phyloP scores from a whole-genome alignment of 768 basidiomycete species.

The Boletus sp. region DNA sequence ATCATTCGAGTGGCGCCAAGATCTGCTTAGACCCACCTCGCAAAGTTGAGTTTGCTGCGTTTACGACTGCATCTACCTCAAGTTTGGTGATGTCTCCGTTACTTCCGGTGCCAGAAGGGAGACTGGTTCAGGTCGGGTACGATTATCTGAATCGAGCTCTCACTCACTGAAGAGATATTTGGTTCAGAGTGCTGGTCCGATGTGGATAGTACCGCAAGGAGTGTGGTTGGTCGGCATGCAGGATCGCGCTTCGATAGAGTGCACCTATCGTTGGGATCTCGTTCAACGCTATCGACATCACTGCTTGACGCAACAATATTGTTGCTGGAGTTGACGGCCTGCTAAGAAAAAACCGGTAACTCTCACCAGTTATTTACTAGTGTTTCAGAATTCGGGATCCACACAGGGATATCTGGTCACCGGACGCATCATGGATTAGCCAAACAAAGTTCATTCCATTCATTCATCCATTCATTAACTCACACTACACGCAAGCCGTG shows the following conservation, averaged over 20 bases:
- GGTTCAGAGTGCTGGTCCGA: conserved; percentile 41
- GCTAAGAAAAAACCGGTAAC: background rate
- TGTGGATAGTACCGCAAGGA: conserved; percentile 30
- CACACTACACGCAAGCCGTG: too few relatives aligned
- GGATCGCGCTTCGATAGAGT: conserved; percentile 43
- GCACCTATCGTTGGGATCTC: conserved; percentile 56
- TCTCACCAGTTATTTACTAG: background rate
- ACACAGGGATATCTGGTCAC: too few relatives aligned
- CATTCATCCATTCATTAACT: too few relatives aligned
- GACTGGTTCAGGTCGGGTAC: background rate
- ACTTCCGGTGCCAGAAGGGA: conserved; percentile 35
- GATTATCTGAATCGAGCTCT: background rate
- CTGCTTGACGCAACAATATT: background rate
- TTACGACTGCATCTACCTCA: conserved; percentile 72
- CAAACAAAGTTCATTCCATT: too few relatives aligned
- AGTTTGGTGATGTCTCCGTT: conserved; percentile 78
- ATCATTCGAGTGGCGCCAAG: background rate
- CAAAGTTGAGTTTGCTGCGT: conserved; percentile 74
- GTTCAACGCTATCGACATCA: conserved; percentile 28
- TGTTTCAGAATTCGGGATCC: background rate
- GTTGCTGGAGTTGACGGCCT: background rate
- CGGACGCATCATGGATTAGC: too few relatives aligned
- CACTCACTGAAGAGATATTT: conserved; percentile 67
- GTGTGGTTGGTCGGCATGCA: conserved; percentile 35
- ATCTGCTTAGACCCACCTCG: conserved; percentile 43